Evolutionary conservation across 192 early-diverging fungal species (phyloP).

Genomic region (Physocladia obscura): DNA sequence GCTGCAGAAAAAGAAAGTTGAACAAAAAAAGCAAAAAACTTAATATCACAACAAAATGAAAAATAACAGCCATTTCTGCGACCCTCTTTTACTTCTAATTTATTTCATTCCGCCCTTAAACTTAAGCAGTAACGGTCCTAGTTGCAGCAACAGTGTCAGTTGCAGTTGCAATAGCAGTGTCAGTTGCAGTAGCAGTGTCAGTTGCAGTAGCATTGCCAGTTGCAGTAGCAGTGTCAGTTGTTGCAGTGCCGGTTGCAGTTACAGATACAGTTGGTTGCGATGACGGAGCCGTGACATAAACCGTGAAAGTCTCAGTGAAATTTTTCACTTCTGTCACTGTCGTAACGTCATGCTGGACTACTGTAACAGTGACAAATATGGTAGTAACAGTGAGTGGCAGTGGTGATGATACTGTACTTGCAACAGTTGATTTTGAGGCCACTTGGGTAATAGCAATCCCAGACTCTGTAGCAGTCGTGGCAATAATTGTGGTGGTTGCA

Average conservation of each 20-base stretch:
- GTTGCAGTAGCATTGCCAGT: background rate
- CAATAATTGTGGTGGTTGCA: background rate
- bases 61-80: too few species aligned
- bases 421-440: too few species aligned
- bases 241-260: background rate
- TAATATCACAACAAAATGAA: too few species aligned
- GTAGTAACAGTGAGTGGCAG: too few species aligned
- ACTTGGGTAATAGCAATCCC: background rate
- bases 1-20: too few species aligned
- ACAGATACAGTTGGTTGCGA: background rate
- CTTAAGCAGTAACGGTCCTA: background rate
- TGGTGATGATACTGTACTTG: too few species aligned
- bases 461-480: background rate
- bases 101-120: too few species aligned
- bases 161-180: background rate
- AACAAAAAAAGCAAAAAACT: too few species aligned
- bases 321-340: too few species aligned
- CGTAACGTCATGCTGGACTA: too few species aligned
- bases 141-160: background rate
- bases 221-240: background rate
- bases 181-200: background rate
- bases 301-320: background rate
- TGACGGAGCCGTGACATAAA: background rate
- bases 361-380: too few species aligned
- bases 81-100: too few species aligned